phyloP scores from a whole-genome alignment of 2,329 filamentous ascomycete species.

The Sporothrix curviconia region DNA sequence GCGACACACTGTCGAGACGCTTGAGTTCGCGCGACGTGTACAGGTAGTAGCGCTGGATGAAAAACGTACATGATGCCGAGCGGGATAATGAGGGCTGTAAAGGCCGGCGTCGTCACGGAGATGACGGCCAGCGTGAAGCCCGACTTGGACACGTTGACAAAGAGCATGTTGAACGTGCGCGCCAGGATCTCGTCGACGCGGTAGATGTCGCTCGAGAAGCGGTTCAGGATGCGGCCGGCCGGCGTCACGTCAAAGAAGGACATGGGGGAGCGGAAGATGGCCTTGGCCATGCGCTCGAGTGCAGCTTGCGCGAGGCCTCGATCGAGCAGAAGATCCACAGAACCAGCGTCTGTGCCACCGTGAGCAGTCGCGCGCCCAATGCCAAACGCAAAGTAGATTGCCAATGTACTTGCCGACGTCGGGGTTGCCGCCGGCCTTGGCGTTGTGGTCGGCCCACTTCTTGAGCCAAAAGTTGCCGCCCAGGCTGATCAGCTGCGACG shows the following conservation, averaged over 20 bases:
- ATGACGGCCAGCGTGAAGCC: conserved; percentile 84
- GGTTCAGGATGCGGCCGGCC: conserved; percentile 89
- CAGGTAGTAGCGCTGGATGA: conserved; percentile 94
- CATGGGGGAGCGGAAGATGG: conserved; percentile 97
- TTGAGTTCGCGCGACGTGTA: conserved; percentile 94
- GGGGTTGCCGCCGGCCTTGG: conserved; percentile 58
- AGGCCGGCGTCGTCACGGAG: conserved; percentile 70
- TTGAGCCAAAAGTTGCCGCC: conserved; percentile 90
- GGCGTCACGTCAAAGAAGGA: conserved; percentile 98
- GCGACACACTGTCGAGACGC: conserved; percentile 86
- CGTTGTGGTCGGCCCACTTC: conserved; percentile 79
- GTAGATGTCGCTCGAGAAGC: conserved; percentile 86
- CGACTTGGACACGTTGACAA: conserved; percentile 67
- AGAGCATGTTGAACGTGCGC: conserved; percentile 95
- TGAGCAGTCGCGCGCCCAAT: conserved; percentile 77
- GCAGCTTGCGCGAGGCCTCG: conserved; percentile 92
- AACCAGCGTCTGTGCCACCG: conserved; percentile 86
- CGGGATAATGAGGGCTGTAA: conserved; percentile 74
- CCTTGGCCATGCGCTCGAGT: conserved; percentile 95
- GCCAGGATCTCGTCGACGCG: conserved; percentile 87
- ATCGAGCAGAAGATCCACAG: conserved; percentile 99
- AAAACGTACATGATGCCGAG: conserved; percentile 76
- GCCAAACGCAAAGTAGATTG: conserved; percentile 91
- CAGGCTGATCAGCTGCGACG: conserved; percentile 75
- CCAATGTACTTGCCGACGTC: conserved; percentile 85